These are phyloP conservation scores for Botrytis fabae DNA, from an alignment of 2,329 filamentous ascomycete species.

Conservation along the genomic window DNA sequence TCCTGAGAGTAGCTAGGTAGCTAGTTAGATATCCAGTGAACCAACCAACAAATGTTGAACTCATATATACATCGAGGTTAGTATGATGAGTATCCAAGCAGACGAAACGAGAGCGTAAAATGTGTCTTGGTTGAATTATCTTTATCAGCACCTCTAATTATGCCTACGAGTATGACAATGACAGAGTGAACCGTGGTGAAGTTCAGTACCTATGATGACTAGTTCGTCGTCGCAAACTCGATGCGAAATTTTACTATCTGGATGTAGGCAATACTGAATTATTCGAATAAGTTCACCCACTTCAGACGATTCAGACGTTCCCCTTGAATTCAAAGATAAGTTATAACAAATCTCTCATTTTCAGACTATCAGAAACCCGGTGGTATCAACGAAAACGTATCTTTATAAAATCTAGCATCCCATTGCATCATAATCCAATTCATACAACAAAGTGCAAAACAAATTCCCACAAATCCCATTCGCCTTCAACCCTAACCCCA, in stretches of 20 bases:
- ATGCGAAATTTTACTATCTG: not conserved
- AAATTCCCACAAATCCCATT: not conserved
- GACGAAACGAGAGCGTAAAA: not conserved
- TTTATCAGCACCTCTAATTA: not conserved
- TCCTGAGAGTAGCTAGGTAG: not conserved
- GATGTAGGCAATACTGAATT: not conserved
- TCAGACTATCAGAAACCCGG: not conserved
- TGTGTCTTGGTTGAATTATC: not conserved
- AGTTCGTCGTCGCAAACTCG: not conserved
- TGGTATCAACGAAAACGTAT: not conserved
- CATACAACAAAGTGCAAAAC: not conserved
- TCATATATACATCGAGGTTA: not conserved
- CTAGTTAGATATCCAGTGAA: not conserved
- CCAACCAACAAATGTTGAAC: not conserved
- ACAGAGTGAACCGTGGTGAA: not conserved
- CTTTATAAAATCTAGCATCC: not conserved
- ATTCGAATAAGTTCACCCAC: not conserved
- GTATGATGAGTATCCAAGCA: not conserved
- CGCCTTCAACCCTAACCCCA: fast-evolving
- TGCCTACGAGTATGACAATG: no score
- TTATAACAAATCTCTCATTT: not conserved
- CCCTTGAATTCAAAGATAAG: not conserved
- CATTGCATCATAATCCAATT: not conserved
- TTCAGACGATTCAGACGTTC: not conserved
- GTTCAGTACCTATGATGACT: not conserved